Percentiles rank a stretch among this genome's conserved stretches.
These are phyloP conservation scores for Rubroboletus pulcherrimus DNA, from an alignment of 768 basidiomycete species.

Conservation along the genomic window DNA sequence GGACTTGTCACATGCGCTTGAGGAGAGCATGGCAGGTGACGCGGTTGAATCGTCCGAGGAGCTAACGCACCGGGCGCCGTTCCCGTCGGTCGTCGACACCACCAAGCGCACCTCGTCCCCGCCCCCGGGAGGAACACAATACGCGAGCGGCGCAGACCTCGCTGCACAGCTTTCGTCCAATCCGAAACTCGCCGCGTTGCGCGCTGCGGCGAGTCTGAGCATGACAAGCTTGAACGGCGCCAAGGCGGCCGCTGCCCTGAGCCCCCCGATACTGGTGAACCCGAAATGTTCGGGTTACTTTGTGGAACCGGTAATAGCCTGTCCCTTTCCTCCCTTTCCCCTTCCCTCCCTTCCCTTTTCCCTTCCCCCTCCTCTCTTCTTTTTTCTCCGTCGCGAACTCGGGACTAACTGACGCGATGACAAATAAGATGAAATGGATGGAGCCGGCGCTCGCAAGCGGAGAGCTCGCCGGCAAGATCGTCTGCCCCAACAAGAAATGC, in stretches of 20 bases:
- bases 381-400: neutral
- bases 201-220: conserved; percentile 24
- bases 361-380: too few species aligned
- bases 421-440: conserved; percentile 93
- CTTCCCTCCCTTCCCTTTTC: neutral
- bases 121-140: neutral
- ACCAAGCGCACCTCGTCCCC: conserved; percentile 5
- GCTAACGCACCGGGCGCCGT: neutral
- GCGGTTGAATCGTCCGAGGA: neutral
- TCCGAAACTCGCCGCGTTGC: conserved; percentile 49
- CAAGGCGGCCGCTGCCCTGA: conserved; percentile 24
- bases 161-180: conserved; percentile 43
- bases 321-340: neutral
- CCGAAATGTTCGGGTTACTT: conserved; percentile 95
- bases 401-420: neutral
- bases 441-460: conserved; percentile 73
- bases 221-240: conserved; percentile 28
- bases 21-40: conserved; percentile 13
- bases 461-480: conserved; percentile 79
- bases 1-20: conserved; percentile 31
- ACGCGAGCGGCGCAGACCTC: conserved; percentile 33
- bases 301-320: conserved; percentile 71
- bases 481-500: conserved; percentile 91
- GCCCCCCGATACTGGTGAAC: conserved; percentile 69
- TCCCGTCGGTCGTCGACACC: neutral